Conservation (phyloP, 2,329 filamentous ascomycete genomes). For the Fusarium redolens region DNA sequence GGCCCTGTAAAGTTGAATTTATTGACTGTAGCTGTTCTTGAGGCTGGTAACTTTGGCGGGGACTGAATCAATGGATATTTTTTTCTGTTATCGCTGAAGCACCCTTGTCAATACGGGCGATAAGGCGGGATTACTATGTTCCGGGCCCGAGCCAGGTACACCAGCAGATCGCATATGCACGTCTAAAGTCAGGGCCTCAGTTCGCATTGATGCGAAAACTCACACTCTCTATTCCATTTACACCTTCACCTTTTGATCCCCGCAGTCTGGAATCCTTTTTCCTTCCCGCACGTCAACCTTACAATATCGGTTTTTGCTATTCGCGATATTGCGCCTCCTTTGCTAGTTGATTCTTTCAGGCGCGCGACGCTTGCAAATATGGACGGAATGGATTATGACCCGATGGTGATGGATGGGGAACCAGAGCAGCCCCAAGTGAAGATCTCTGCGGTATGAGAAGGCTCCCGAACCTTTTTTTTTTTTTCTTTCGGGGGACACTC, state of each 20-base stretch:
- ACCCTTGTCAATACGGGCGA: constrained; percentile 30
- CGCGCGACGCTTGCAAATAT: constrained; percentile 44
- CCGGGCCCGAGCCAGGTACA: constrained; percentile 33
- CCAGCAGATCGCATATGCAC: constrained; percentile 39
- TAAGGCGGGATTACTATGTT: constrained; percentile 50
- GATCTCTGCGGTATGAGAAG: constrained; percentile 65
- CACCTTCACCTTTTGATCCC: background rate
- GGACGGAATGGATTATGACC: constrained; percentile 69
- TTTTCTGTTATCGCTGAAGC: constrained; percentile 46
- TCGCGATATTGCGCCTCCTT: constrained; percentile 4
- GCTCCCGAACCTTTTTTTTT: constrained; percentile 1
- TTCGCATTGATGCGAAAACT: constrained; percentile 40
- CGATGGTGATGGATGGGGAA: constrained; percentile 70
- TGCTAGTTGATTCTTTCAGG: constrained; percentile 14
- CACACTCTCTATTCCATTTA: constrained; percentile 19
- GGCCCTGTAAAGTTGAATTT: background rate
- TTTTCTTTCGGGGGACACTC: constrained; percentile 8
- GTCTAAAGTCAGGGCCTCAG: constrained; percentile 28
- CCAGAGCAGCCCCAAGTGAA: constrained; percentile 67
- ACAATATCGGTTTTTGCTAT: background rate
- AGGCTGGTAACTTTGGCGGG: constrained; percentile 37
- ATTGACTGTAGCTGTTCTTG: constrained; percentile 10
- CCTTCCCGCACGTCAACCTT: background rate
- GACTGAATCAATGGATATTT: constrained; percentile 40
- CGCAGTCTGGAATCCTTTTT: background rate